phyloP scores from a whole-genome alignment of 257 asterid species.

The Solanum pimpinellifolium region DNA sequence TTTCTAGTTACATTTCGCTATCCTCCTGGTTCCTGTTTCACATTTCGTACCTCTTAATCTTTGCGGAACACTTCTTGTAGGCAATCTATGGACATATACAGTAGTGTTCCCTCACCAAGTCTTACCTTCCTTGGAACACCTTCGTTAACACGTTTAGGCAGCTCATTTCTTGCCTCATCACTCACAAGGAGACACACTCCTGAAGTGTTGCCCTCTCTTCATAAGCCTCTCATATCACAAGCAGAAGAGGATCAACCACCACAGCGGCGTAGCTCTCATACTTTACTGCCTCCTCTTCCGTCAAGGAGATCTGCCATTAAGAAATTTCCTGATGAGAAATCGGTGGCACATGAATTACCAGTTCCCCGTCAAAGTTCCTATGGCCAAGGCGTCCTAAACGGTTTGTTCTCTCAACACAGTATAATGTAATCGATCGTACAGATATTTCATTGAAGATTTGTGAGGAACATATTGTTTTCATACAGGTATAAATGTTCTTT shows the following conservation, averaged over 20 bases:
- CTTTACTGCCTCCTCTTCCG: slow-evolving; percentile 52
- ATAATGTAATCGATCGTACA: not conserved
- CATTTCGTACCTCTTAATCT: not conserved
- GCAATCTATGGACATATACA: slow-evolving; percentile 82
- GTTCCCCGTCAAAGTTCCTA: slow-evolving; percentile 51
- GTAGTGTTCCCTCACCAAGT: slow-evolving; percentile 87
- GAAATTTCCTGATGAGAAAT: slow-evolving; percentile 38
- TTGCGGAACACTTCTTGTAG: slow-evolving; percentile 25
- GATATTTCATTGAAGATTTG: not conserved
- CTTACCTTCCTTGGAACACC: slow-evolving; percentile 69
- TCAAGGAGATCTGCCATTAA: slow-evolving; percentile 38
- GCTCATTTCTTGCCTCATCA: slow-evolving; percentile 67
- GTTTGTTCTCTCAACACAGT: slow-evolving; percentile 14
- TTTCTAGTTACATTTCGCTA: not conserved
- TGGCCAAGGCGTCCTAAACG: slow-evolving; percentile 74
- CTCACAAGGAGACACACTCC: slow-evolving; percentile 68
- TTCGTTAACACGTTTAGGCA: slow-evolving; percentile 47
- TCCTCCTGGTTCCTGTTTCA: not conserved
- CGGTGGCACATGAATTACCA: slow-evolving; percentile 49
- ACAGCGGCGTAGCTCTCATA: slow-evolving; percentile 50
- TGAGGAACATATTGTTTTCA: not conserved
- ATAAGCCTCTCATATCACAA: slow-evolving; percentile 54
- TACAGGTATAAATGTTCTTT: slow-evolving; percentile 78
- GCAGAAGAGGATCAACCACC: slow-evolving; percentile 30
- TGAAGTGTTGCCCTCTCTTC: slow-evolving; percentile 58